Conservation (phyloP, 495 filamentous ascomycete species). For the Aspergillus cristatus region DNA sequence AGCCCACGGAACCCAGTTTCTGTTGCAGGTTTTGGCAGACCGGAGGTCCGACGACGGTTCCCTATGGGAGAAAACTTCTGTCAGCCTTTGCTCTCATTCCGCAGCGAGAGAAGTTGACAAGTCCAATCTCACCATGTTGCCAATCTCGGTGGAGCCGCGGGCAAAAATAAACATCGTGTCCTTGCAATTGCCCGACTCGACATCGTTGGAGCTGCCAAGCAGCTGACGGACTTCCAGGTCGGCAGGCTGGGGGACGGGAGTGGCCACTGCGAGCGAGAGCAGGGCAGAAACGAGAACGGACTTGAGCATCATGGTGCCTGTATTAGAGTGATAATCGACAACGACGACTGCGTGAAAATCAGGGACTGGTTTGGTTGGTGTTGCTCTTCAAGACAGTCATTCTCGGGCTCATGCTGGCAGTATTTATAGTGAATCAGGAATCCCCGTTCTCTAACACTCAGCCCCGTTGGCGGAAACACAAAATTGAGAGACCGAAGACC, state of each 20-base stretch:
- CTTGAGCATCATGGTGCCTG: conserved; percentile 1
- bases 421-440: no score
- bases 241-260: conserved; percentile 5
- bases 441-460: no score
- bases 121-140: conserved; percentile 37
- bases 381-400: no score
- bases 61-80: conserved; percentile 15
- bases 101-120: no score
- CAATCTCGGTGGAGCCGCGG: conserved; percentile 39
- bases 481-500: no score
- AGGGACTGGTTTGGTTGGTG: no score
- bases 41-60: conserved; percentile 28
- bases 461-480: no score
- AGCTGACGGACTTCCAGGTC: conserved; percentile 8
- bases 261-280: conserved; percentile 10
- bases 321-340: no score
- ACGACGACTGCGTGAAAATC: no score
- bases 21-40: conserved; percentile 26
- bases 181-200: conserved; percentile 33
- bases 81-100: conserved; percentile 1
- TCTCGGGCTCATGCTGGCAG: no score
- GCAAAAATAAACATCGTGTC: conserved; percentile 43
- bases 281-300: conserved; percentile 11
- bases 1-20: conserved; percentile 20
- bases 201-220: conserved; percentile 27